Base-by-base conservation (phyloP, 2,329 filamentous ascomycete genomes). In the Sporothrix schenckii region DNA sequence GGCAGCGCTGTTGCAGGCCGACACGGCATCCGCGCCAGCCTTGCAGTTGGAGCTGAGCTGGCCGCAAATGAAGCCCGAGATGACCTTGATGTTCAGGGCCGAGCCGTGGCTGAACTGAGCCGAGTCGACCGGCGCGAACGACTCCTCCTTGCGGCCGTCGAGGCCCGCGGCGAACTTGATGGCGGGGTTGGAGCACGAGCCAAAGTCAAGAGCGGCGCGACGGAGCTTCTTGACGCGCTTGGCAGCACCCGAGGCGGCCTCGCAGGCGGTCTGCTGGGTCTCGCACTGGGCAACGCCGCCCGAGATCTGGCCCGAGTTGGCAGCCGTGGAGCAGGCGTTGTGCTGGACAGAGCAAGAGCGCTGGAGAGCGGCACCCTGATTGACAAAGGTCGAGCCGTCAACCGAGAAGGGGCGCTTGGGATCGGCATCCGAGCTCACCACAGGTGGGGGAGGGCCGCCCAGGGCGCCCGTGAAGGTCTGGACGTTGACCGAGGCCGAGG, bases 321-420 rank as follows among this genome's bases (percentile, higher is more conserved):
- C 83, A 16, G 82, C 83, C 74, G 81, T 81, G 73, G 83, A 79
- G 77, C 83, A 85, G 11, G 80, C 79, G 76, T 85, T 85, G 78
- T 85, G 81, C 78, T 85, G 83, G 50, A 84, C 79, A 70, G 83
- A 81, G 75, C 83, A 85, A 13, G 83, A 83, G 34, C 83, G 82
- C 77, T 81, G 79, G 71, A 83, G 75, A 11, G 83, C 83, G 49
- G 82, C 83, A 58, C 78, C 80, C 11, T 76, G 74, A 73, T 82
- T 82, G 5, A 83, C 80, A 77, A 89, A 89, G 72, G 82, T 86
- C 69, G 83, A 83, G 19, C 82, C 83, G 70, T 84, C 88, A 73
- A 88, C 88, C 65, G 77, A 79, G 76, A 85, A 86, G 68, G 83
- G 83, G 19, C 81, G 80, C 58, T 78, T 74, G 11, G 77, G 74